phyloP scores from a whole-genome alignment of 2,329 filamentous ascomycete genomes.

The Sporothrix luriei region DNA sequence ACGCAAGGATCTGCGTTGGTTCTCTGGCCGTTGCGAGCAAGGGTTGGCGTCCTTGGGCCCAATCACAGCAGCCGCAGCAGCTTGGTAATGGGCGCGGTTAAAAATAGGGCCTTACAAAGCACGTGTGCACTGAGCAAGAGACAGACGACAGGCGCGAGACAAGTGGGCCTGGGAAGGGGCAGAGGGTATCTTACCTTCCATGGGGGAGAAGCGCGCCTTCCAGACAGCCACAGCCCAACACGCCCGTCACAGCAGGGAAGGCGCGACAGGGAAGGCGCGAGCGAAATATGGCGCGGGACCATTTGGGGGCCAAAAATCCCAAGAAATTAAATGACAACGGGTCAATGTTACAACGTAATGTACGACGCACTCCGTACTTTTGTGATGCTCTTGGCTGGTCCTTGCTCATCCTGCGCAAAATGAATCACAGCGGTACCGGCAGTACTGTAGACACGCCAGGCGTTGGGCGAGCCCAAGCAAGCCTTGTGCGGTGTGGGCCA shows the following conservation, averaged over 20 bases:
- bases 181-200: constrained; percentile 12
- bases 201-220: constrained; percentile 14
- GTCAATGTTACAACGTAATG: background rate
- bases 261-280: constrained; percentile 23
- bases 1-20: background rate
- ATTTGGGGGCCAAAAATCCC: constrained; percentile 15
- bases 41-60: constrained; percentile 16
- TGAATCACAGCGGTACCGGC: too few species aligned
- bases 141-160: constrained; percentile 17
- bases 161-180: background rate
- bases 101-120: constrained; percentile 36
- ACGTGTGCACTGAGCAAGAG: constrained; percentile 28
- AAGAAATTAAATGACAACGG: background rate
- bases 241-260: too few species aligned
- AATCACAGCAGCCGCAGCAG: constrained; percentile 27
- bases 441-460: too few species aligned
- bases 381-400: background rate
- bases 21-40: too few species aligned
- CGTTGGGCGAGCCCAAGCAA: background rate
- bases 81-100: constrained; percentile 34
- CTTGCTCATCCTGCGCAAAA: background rate
- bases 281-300: too few species aligned
- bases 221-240: too few species aligned
- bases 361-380: too few species aligned
- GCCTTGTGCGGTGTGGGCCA: background rate